Conservation (phyloP, 768 basidiomycete genomes). For the Macrolepiota albuminosa region DNA sequence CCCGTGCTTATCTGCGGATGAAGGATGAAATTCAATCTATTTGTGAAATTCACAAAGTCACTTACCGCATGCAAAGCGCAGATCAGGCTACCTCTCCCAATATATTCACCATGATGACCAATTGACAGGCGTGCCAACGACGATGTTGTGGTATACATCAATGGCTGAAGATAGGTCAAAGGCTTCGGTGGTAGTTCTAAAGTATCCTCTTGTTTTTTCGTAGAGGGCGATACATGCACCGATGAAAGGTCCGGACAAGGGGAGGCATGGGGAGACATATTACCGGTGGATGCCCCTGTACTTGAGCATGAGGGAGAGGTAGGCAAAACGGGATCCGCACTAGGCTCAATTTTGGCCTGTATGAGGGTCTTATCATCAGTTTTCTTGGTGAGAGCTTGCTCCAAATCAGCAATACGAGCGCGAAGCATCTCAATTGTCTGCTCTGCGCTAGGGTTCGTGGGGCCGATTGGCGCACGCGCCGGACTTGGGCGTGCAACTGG, state of each 20-base stretch:
- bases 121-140: slow-evolving; percentile 39
- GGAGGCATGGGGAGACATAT: slow-evolving; percentile 13
- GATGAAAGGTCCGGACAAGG: slow-evolving; percentile 12
- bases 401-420: slow-evolving; percentile 23
- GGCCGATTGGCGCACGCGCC: slow-evolving; percentile 26
- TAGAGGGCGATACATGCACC: neutral
- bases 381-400: slow-evolving; percentile 19
- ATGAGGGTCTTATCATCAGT: slow-evolving; percentile 7
- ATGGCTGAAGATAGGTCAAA: slow-evolving; percentile 22
- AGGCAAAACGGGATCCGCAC: slow-evolving; percentile 4
- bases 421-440: slow-evolving; percentile 20
- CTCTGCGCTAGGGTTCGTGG: slow-evolving; percentile 9
- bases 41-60: neutral
- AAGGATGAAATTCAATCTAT: neutral
- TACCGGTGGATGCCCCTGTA: slow-evolving; percentile 15
- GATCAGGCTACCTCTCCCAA: slow-evolving; percentile 43
- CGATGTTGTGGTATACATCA: slow-evolving; percentile 36
- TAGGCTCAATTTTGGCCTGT: slow-evolving; percentile 7
- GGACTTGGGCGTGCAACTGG: slow-evolving; percentile 39
- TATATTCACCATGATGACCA: slow-evolving; percentile 44
- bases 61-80: slow-evolving; percentile 43
- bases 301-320: slow-evolving; percentile 18
- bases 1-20: slow-evolving; percentile 29
- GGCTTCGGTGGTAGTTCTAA: slow-evolving; percentile 8
- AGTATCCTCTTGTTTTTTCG: slow-evolving; percentile 6